Evolutionary conservation across 176 grass and related monocot species (phyloP), one percentile per base, ranked within the genome.

Genomic region (Musa troglodytarum): DNA sequence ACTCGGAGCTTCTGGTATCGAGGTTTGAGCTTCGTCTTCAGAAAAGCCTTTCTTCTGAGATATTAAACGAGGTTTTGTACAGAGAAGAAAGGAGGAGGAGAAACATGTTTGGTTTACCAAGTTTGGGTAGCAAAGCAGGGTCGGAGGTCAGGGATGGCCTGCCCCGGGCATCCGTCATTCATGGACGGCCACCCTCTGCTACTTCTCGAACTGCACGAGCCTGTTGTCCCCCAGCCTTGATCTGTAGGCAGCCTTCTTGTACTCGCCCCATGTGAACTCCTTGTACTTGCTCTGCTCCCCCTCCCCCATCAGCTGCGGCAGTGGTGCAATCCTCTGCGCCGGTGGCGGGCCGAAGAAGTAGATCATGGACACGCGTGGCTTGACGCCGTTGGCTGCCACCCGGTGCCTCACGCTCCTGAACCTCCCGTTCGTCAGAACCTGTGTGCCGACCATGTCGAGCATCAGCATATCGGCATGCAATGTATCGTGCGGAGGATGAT

Each of bases 241-340:
- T 49, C 86, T 87, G 82, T 91, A 93, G n/a, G 95, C 90, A 74
- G 95, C 88, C 87, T 83, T 91, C 90, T 98, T 98, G 90, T 98
- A 98, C 73, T 93, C 95, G 11, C 50, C 78, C 95, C 95, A 98
- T 77, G 95, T 98, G 90, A 98, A 98, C 43, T 93, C 90, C 80
- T 77, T 91, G 95, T 93, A 98, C 65, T 80, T 17, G 95, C 90
- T 89, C 80, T 93, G 82, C 88, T 93, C 90, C 49, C 82, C 86
- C 14, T 91, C 84, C 25, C 77, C 63, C 82, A 98, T 80, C 78
- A 98, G 84, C 90, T 93, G 82, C 51, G 86, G 80, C 82, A 98
- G 69, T n/a, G 95, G 88, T 51, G 84, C 84, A 75, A 98, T 93
- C 83, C 76, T 82, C 95, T 93, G 82, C 22, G 78, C 56, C 77